These are phyloP conservation scores for Penicillium tannophilum DNA, from an alignment of 495 filamentous ascomycete species.

Conservation along the genomic window DNA sequence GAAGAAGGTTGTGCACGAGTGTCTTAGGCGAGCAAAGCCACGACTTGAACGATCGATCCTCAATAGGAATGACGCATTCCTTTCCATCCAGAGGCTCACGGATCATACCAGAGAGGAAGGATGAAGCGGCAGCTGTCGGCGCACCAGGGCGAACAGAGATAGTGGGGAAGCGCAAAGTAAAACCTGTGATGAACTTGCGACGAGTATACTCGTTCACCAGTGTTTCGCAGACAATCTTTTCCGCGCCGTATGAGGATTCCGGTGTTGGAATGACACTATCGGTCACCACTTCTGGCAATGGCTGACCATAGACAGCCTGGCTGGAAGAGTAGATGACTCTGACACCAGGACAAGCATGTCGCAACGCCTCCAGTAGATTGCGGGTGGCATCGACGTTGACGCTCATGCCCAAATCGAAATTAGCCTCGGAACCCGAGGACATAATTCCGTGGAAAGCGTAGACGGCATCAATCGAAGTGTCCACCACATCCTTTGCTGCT, in stretches of 20 bases:
- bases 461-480: constrained; percentile 58
- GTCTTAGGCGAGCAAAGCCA: constrained; percentile 66
- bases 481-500: constrained; percentile 52
- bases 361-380: constrained; percentile 59
- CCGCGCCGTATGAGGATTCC: constrained; percentile 69
- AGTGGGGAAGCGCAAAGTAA: constrained; percentile 70
- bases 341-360: constrained; percentile 56
- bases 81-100: constrained; percentile 60
- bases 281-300: constrained; percentile 50
- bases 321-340: constrained; percentile 63
- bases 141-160: constrained; percentile 70
- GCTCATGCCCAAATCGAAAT: constrained; percentile 68
- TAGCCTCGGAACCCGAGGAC: constrained; percentile 70
- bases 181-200: constrained; percentile 63
- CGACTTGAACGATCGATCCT: constrained; percentile 59
- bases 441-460: constrained; percentile 84
- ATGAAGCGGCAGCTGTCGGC: constrained; percentile 68
- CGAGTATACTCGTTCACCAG: constrained; percentile 73
- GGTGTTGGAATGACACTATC: constrained; percentile 65
- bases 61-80: constrained; percentile 63
- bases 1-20: constrained; percentile 64
- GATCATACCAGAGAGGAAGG: constrained; percentile 71
- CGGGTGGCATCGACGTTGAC: constrained; percentile 73
- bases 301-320: constrained; percentile 60
- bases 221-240: constrained; percentile 73